phyloP scores from a whole-genome alignment of 1,139 yeast species.

The Yamadazyma mexicana region DNA sequence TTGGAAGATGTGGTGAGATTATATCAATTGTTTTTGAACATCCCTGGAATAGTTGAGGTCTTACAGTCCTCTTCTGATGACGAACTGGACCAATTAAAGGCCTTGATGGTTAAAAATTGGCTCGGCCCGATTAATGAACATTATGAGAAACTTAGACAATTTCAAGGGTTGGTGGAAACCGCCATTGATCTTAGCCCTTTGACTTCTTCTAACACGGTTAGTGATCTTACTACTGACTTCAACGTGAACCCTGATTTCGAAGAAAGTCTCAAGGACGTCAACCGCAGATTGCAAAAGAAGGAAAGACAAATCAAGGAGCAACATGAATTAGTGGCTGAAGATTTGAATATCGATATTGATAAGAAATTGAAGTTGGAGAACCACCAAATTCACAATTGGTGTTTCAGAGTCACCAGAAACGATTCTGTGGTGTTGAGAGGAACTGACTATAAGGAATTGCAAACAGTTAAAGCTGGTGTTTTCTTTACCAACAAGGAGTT shows the following conservation, averaged over 20 bases:
- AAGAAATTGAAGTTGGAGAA: constrained; percentile 87
- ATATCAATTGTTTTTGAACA: constrained; percentile 70
- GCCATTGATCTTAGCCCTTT: constrained; percentile 86
- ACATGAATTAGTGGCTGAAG: constrained; percentile 69
- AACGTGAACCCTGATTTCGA: constrained; percentile 90
- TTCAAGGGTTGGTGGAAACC: constrained; percentile 86
- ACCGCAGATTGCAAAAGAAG: constrained; percentile 54
- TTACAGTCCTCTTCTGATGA: constrained; percentile 44
- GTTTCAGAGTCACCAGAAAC: constrained; percentile 85
- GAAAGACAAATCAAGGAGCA: constrained; percentile 56
- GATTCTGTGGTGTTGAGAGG: constrained; percentile 81
- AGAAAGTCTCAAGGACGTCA: constrained; percentile 64
- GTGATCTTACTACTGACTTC: constrained; percentile 55
- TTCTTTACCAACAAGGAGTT: constrained; percentile 76
- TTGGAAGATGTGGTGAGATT: constrained; percentile 90
- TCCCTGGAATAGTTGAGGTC: constrained; percentile 66
- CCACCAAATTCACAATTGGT: constrained; percentile 89
- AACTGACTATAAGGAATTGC: constrained; percentile 68
- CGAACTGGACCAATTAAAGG: constrained; percentile 22
- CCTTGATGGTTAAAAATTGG: constrained; percentile 55
- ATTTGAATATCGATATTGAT: constrained; percentile 76
- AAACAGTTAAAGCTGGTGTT: constrained; percentile 93
- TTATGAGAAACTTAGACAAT: constrained; percentile 56
- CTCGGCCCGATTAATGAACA: constrained; percentile 52
- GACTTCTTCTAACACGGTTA: constrained; percentile 47